A percentile compares a stretch with the other conserved stretches of the same genome.
phyloP scores from a whole-genome alignment of 345 rosid species.

The Limnanthes douglasii region DNA sequence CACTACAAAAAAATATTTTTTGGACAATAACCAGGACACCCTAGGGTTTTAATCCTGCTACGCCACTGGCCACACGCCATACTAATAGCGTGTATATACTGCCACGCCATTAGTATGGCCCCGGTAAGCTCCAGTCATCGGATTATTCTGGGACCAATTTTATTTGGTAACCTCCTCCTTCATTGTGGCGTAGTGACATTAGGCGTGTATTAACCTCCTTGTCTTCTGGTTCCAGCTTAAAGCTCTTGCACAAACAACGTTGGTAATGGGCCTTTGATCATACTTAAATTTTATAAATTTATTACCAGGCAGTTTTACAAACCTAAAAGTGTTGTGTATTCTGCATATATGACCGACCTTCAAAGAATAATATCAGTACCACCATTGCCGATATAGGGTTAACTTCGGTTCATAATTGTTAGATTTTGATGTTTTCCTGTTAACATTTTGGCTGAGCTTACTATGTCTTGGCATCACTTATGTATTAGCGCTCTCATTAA shows the following conservation, averaged over 20 bases:
- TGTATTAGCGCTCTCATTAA: neutral
- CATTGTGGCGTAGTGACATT: neutral
- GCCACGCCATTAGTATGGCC: too few species aligned
- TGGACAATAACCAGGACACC: too few species aligned
- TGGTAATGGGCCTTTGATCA: constrained; percentile 28
- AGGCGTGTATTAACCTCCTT: constrained; percentile 4
- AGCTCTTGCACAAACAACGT: constrained; percentile 60
- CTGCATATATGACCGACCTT: constrained; percentile 42
- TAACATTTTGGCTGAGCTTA: neutral
- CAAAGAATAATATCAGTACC: constrained; percentile 72
- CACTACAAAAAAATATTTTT: too few species aligned
- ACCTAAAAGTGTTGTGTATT: constrained; percentile 6
- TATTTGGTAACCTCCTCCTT: neutral
- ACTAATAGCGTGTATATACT: too few species aligned
- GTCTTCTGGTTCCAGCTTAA: constrained; percentile 42
- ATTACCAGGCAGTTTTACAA: too few species aligned
- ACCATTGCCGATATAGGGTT: constrained; percentile 84
- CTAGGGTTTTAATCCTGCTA: too few species aligned
- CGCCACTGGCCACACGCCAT: too few species aligned
- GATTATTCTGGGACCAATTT: too few species aligned
- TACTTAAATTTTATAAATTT: neutral
- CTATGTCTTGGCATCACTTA: neutral
- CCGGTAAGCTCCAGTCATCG: too few species aligned
- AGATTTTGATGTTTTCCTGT: neutral
- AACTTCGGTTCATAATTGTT: constrained; percentile 1